Base-by-base conservation (phyloP, 2,329 filamentous ascomycete genomes). In the Claviceps monticola region DNA sequence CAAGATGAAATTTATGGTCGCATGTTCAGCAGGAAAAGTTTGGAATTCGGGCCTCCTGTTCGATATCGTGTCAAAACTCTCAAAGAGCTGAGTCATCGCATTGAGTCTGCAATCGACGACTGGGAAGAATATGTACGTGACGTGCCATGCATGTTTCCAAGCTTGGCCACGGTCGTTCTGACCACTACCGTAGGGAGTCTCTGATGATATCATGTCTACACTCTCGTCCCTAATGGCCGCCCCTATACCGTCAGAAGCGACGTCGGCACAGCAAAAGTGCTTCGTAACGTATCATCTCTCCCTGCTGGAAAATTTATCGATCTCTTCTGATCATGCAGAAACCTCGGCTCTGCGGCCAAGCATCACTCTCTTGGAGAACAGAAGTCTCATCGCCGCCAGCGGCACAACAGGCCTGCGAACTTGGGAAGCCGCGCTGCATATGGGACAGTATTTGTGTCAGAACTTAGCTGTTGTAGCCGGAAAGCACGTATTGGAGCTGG, bases 51-150 rank as follows among this genome's bases (percentile, higher is more conserved):
- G 7, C 85, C 86, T 17, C 84, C 86, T 7, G 70, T 74, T 19
- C 71, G 82, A 49, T 95, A 95, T 62, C 80, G 82, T 57, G 67
- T 84, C 16, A 77, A 80, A 54, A 77, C 88, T 1, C 67, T 96
- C 49, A 95, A 95, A 64, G 71, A 80, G 56, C 73, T 96, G 37
- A 70, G 88, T 13, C 68, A 73, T 7, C 78, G 73, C 52, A 82
- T 95, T 50, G 88, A 95, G 65, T 70, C 74, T 34, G 79, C 84
- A 37, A 88, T 95, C 47, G 74, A 79, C 53, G 82, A 95, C 65
- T 90, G 88, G 67, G 86, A 95, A 59, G 75, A 87, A 74, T 81
- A 95, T 83, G 90, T 95, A 84, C 73, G 86, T 72, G 38, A 46
- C n/a, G 42, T 50, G 41, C 21, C 17, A 37, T 23, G 21, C 14